These are phyloP conservation scores for Mortierella polycephala DNA, from an alignment of 371 early-diverging fungal genomes.

Conservation along the genomic window DNA sequence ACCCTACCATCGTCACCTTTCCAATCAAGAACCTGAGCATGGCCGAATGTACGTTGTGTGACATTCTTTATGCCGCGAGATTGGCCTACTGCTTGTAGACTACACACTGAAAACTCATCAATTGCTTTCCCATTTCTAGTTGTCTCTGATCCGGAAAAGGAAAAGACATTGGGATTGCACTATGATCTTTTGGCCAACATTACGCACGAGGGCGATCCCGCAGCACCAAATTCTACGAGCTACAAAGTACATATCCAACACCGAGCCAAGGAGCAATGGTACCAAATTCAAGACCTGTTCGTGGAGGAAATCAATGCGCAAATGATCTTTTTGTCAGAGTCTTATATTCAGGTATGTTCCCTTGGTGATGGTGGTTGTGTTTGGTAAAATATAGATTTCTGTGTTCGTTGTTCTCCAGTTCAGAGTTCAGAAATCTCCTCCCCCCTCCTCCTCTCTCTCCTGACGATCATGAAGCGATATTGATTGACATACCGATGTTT, in stretches of 20 bases:
- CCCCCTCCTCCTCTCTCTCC: not conserved
- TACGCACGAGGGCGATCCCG: conserved; percentile 88
- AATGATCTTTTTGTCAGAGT: conserved; percentile 93
- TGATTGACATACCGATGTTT: not conserved
- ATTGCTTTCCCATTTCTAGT: conserved; percentile 43
- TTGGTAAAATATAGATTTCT: no score
- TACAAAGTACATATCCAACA: conserved; percentile 88
- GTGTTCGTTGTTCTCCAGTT: not conserved
- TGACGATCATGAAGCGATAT: not conserved
- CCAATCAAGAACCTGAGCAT: conserved; percentile 89
- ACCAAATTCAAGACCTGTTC: conserved; percentile 91
- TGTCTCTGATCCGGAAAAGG: conserved; percentile 59
- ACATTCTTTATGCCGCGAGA: not conserved
- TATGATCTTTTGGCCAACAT: conserved; percentile 95
- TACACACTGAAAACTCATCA: not conserved
- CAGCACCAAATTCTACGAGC: conserved; percentile 68
- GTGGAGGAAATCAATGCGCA: conserved; percentile 95
- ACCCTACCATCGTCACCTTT: conserved; percentile 98
- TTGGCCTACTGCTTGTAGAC: not conserved
- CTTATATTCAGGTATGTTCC: conserved; percentile 86
- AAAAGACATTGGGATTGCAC: conserved; percentile 58
- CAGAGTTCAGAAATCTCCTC: not conserved
- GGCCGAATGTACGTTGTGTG: conserved; percentile 70
- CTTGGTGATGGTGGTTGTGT: no score
- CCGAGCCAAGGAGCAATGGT: conserved; percentile 91